Evolutionary conservation across 2,329 filamentous ascomycete genomes (phyloP), one percentile per base, ranked within the genome.

Genomic region (Colletotrichum higginsianum): DNA sequence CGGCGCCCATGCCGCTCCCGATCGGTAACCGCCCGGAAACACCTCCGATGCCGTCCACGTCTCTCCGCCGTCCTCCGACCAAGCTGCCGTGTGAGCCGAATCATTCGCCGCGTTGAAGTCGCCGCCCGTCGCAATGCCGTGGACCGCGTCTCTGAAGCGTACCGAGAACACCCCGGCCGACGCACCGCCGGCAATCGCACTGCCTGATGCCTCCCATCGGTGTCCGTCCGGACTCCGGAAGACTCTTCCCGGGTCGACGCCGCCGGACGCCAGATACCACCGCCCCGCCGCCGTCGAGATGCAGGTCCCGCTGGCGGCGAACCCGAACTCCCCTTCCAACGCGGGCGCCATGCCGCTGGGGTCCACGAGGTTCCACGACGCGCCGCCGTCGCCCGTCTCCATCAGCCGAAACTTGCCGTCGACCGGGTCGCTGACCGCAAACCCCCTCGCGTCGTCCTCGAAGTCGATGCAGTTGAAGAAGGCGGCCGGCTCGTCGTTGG

Each of bases 401-500:
- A 80, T 65, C 2, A 82, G 75, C 4, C 79, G 76, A 42, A 80
- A 78, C 55, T 76, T 77, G 35, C 79, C 78, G 49, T 78, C 77
- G 2, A 81, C 79, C 0, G 80, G 79, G 35, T 81, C 80, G 73
- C 79, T 78, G 64, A 81, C 74, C 3, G 78, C 79, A 49, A 81
- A 61, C 7, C 80, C 80, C 44, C 67, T 75, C 23, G 67, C 44
- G 1, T 56, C 47, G 8, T 71, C 58, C 21, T 77, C 76, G 40
- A 82, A 81, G 23, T 76, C 79, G 56, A 80, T 56, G 73, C 80
- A 81, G 73, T 82, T 77, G 75, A 78, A 82, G 63, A 82, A 81
- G 0, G 79, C 80, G 13, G 73, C 62, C 0, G 75, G 58, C 38
- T 80, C 79, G 11, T 69, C 13, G 56, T 80, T 81, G 18, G 74